Evolutionary conservation across 352 stramenopile genomes (phyloP).

Genomic region (Plasmopara halstedii): DNA sequence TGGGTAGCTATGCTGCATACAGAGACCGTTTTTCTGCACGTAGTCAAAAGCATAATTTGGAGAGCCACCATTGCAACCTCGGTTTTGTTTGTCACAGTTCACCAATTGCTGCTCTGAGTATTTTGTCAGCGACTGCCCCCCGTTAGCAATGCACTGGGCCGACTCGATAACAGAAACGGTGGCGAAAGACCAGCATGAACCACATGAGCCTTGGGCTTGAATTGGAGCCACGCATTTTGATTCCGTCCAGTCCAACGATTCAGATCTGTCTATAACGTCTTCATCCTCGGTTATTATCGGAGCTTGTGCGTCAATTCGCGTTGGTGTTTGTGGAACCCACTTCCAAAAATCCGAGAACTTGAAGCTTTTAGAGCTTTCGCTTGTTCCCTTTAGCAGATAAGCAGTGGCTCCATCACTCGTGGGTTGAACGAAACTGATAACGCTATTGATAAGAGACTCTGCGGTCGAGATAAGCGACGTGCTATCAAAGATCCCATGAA

Average conservation of each 20-base stretch:
- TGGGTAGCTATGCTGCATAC: slow-evolving; percentile 28
- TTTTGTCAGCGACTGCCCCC: slow-evolving; percentile 59
- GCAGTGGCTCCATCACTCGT: slow-evolving; percentile 11
- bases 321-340: slow-evolving; percentile 8
- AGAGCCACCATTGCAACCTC: slow-evolving; percentile 87
- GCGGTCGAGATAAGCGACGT: slow-evolving; percentile 8
- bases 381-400: slow-evolving; percentile 2
- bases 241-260: slow-evolving; percentile 38
- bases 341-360: slow-evolving; percentile 21
- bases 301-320: slow-evolving; percentile 3
- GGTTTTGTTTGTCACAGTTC: slow-evolving; percentile 81
- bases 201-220: slow-evolving; percentile 95
- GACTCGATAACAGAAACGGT: slow-evolving; percentile 89
- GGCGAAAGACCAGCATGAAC: slow-evolving; percentile 97
- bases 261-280: slow-evolving; percentile 8
- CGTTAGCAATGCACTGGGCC: slow-evolving; percentile 77
- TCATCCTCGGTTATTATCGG: slow-evolving; percentile 2
- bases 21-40: slow-evolving; percentile 83
- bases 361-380: slow-evolving; percentile 8
- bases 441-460: slow-evolving; percentile 5
- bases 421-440: slow-evolving; percentile 9
- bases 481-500: slow-evolving; percentile 3
- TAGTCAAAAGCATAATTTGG: slow-evolving; percentile 89
- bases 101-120: slow-evolving; percentile 92
- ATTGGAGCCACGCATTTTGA: slow-evolving; percentile 45